Evolutionary conservation across 148 eudicot species (phyloP).

Genomic region (Cornus controversa): DNA sequence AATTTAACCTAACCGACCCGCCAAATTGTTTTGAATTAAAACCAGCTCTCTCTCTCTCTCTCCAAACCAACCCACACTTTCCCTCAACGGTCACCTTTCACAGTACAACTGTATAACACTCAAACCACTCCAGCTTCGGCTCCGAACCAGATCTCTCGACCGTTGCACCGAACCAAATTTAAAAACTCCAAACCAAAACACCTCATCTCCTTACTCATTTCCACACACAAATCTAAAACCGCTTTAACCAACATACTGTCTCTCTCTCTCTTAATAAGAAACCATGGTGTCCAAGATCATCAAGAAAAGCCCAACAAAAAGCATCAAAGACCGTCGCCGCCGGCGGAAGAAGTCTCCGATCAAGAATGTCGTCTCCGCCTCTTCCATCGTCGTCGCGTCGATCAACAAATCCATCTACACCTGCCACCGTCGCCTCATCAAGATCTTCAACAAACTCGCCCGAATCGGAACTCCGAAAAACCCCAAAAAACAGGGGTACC

Average conservation of each 20-base stretch:
- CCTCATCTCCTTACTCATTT: background rate
- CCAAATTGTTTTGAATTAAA: too few species aligned
- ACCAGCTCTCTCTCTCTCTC: too few species aligned
- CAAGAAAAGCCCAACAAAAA: conserved; percentile 33
- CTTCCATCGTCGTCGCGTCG: conserved; percentile 48
- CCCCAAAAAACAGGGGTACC: conserved; percentile 53
- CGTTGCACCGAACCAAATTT: conserved; percentile 33
- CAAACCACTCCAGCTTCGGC: background rate
- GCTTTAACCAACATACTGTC: background rate
- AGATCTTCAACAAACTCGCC: conserved; percentile 68
- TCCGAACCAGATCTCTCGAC: conserved; percentile 27
- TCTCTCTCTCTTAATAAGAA: conserved; percentile 6
- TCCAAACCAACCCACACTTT: too few species aligned
- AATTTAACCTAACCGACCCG: too few species aligned
- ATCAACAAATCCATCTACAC: conserved; percentile 55
- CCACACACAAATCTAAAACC: background rate
- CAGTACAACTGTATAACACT: too few species aligned
- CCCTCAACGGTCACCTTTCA: too few species aligned
- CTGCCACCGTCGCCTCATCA: conserved; percentile 62
- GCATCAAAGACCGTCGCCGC: conserved; percentile 46
- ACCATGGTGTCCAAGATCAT: conserved; percentile 68
- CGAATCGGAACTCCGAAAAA: conserved; percentile 51
- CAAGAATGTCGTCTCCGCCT: conserved; percentile 22
- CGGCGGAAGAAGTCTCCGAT: conserved; percentile 34
- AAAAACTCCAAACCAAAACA: background rate